Percentiles rank a stretch among this genome's conserved stretches.
Conservation (phyloP, 495 filamentous ascomycete genomes). For the Immersiella caudata region DNA sequence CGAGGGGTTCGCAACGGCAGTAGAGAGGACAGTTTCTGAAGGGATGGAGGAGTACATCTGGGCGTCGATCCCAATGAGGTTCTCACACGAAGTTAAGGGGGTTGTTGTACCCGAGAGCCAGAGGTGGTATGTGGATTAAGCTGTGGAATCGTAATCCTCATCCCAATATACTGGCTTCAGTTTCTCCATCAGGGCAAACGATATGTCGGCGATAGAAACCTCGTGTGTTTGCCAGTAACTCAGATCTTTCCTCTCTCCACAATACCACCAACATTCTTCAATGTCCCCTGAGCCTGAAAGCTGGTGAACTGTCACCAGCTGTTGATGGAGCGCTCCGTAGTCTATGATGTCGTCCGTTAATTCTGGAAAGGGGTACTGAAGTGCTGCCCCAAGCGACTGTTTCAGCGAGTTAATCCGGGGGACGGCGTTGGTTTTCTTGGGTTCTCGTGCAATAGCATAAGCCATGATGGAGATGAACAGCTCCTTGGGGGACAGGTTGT, state of each 20-base stretch:
- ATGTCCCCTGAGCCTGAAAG: background rate
- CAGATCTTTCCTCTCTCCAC: background rate
- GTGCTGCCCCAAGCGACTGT: no score
- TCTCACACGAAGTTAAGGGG: background rate
- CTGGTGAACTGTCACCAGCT: background rate
- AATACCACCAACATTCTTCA: no score
- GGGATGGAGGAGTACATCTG: constrained; percentile 24
- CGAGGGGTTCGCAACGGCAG: constrained; percentile 7
- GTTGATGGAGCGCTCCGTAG: background rate
- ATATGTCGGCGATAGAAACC: no score
- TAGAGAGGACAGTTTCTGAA: background rate
- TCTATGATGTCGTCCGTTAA: background rate
- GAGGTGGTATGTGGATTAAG: constrained; percentile 16
- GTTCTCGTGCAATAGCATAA: background rate
- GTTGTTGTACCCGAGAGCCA: background rate
- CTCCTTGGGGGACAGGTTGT: background rate
- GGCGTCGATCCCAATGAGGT: constrained; percentile 8
- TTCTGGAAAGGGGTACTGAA: background rate
- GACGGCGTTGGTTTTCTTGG: background rate
- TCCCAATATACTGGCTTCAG: background rate
- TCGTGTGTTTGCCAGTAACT: no score
- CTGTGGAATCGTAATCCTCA: background rate
- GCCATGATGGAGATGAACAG: constrained; percentile 1
- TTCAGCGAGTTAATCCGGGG: background rate
- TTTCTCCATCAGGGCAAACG: background rate